Conservation (phyloP, 2,329 filamentous ascomycete species). For the Epichloe aotearoae region DNA sequence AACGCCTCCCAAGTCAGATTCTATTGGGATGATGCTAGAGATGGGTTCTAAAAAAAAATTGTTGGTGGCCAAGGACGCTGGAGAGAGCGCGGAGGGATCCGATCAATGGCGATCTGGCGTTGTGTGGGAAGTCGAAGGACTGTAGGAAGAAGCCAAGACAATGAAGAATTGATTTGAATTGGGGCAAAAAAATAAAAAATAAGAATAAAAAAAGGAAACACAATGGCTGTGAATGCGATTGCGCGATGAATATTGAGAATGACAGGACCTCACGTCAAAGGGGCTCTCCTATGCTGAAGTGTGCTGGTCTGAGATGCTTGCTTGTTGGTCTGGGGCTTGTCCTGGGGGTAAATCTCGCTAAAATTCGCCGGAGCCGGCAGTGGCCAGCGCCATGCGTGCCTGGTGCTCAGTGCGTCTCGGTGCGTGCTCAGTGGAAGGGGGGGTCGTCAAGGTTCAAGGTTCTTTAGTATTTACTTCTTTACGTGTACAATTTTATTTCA, state of each 20-base stretch:
- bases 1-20: slow-evolving; percentile 1
- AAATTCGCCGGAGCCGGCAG: slow-evolving; percentile 1
- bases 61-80: not conserved
- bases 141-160: not conserved
- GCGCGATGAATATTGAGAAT: not conserved
- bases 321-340: not conserved
- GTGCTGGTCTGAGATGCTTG: not conserved
- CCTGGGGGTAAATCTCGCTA: slow-evolving; percentile 11
- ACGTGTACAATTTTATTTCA: too few relatives aligned
- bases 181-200: not conserved
- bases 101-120: not conserved
- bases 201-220: too few relatives aligned
- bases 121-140: not conserved
- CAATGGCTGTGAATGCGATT: too few relatives aligned
- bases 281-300: too few relatives aligned
- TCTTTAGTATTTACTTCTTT: too few relatives aligned
- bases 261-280: not conserved
- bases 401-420: not conserved
- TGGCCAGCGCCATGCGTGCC: not conserved
- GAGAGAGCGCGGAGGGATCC: not conserved
- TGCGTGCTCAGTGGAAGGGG: too few relatives aligned
- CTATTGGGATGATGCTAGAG: not conserved
- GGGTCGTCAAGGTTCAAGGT: too few relatives aligned
- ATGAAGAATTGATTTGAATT: too few relatives aligned
- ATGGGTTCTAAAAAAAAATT: not conserved